Conservation (phyloP, 768 basidiomycete species). For the Ramaria rubella region DNA sequence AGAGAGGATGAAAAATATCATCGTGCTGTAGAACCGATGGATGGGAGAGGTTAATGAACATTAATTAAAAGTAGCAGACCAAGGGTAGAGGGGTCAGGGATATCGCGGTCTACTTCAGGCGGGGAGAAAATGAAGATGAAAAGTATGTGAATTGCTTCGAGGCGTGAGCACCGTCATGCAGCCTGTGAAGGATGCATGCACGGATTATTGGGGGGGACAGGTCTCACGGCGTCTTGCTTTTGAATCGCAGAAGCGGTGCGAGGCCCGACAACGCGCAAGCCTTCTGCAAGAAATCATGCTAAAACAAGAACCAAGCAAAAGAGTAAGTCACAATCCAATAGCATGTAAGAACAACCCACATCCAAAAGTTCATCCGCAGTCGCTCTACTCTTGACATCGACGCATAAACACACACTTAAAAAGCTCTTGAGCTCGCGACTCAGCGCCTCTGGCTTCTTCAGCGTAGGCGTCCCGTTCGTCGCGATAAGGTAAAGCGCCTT, state of each 20-base stretch:
- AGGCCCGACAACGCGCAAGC: constrained; percentile 77
- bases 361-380: constrained; percentile 78
- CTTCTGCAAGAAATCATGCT: constrained; percentile 95
- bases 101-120: no score
- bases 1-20: no score
- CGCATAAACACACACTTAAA: constrained; percentile 95
- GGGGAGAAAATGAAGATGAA: no score
- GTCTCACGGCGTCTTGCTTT: constrained; percentile 29
- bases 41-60: no score
- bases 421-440: constrained; percentile 93
- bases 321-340: constrained; percentile 14
- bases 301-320: constrained; percentile 6
- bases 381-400: constrained; percentile 90
- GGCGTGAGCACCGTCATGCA: no score
- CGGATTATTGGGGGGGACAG: background rate
- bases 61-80: no score
- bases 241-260: constrained; percentile 80
- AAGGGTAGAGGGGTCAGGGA: no score
- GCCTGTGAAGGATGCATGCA: no score
- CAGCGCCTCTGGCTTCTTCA: constrained; percentile 92
- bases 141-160: no score
- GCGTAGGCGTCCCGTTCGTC: constrained; percentile 95
- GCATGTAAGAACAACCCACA: constrained; percentile 39
- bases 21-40: no score
- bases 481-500: constrained; percentile 94